Conservation (phyloP, 345 rosid genomes). For the Syzygium grande region DNA sequence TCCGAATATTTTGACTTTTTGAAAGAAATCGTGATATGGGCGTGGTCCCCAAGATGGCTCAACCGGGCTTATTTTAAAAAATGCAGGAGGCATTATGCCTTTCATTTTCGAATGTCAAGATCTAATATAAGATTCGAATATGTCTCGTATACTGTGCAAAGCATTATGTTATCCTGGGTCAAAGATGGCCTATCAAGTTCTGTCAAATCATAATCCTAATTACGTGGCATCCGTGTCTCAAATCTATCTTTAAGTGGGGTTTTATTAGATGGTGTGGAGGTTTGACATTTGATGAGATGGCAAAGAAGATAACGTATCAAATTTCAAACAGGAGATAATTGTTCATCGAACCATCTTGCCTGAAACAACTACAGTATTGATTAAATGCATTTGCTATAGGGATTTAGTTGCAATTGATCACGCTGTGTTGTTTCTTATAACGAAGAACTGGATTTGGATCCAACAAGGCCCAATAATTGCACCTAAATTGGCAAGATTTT, state of each 20-base stretch:
- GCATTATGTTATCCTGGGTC: neutral
- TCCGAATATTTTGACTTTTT: neutral
- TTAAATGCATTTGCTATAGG: neutral
- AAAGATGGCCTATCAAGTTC: neutral
- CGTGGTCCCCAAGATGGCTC: neutral
- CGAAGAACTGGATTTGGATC: neutral
- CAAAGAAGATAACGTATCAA: neutral
- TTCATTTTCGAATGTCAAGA: neutral
- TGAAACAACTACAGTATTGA: neutral
- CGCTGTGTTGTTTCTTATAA: neutral
- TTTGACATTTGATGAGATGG: neutral
- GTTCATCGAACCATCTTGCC: neutral
- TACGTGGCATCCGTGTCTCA: neutral
- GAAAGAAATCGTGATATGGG: neutral
- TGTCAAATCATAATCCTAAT: neutral
- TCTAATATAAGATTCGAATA: neutral
- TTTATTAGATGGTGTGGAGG: neutral
- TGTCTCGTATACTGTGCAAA: neutral
- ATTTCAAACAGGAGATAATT: accelerated
- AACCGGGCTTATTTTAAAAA: neutral
- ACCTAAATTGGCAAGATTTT: neutral
- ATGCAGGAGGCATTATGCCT: neutral
- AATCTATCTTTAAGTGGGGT: neutral
- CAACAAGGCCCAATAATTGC: accelerated
- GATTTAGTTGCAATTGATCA: accelerated